Evolutionary conservation across 202 grass and related monocot genomes (phyloP), one percentile per base, ranked within the genome.

Genomic region (Digitaria exilis): DNA sequence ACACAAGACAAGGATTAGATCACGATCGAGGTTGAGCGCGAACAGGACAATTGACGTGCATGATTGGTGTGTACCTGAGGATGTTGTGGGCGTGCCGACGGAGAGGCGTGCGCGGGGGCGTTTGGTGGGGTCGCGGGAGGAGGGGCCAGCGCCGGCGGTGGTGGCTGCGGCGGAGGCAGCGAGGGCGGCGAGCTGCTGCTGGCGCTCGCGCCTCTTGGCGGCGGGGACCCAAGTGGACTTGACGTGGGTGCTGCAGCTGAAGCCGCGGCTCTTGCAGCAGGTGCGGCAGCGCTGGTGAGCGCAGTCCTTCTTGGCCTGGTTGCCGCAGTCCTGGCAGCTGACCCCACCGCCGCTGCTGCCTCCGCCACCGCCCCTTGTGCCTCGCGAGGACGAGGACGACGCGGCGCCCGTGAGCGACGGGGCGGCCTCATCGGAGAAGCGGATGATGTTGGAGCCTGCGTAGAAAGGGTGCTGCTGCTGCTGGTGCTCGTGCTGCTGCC

Each of bases 241-340:
- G 61, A 94, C 82, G 77, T 97, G 94, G 9, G 94, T 97, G 15
- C 67, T 12, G 63, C 94, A 97, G 71, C 17, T 14, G 71, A 85
- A 92, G 4, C 94, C 94, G n/a, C 89, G 91, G 85, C 91, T 90
- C 87, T 97, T 97, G 88, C 94, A 97, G 88, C 94, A 97, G 62
- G 91, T 92, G 57, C 94, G 89, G 91, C 94, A 97, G 30, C 94
- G 87, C 78, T 87, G 65, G 84, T 94, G 94, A 1, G 7, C 21
- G 85, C 94, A 97, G 84, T 97, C 94, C 25, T 97, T 97, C 91
- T 97, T 97, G 5, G 94, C 91, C 80, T 97, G 94, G 85, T 97
- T 97, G 24, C 94, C 94, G 80, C 94, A 97, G 76, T 97, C 94
- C 87, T 97, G 91, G 82, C 94, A 97, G 84, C 87, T 97, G 18